Conservation (phyloP, 2,329 filamentous ascomycete species). For the Phaeosphaeria sp. region DNA sequence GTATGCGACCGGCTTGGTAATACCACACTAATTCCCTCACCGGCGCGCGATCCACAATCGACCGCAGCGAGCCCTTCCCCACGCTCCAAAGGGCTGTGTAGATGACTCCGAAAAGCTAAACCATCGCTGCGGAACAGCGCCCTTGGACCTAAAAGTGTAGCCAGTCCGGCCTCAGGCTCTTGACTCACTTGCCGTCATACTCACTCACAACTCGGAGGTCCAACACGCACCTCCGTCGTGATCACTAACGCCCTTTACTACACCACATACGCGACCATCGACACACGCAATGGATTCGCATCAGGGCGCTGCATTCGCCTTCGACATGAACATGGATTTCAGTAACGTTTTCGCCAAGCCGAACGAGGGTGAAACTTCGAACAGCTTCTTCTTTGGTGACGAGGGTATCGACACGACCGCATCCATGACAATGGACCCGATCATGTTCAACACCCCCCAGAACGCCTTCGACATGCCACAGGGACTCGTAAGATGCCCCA, state of each 20-base stretch:
- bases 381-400: slow-evolving; percentile 39
- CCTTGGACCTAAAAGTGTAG: slow-evolving; percentile 35
- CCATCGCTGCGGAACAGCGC: slow-evolving; percentile 19
- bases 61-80: slow-evolving; percentile 3
- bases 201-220: slow-evolving; percentile 31
- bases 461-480: slow-evolving; percentile 34
- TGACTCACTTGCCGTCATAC: slow-evolving; percentile 37
- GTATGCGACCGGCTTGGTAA: not conserved
- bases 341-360: slow-evolving; percentile 37
- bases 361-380: slow-evolving; percentile 39
- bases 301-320: slow-evolving; percentile 39
- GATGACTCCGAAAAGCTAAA: not conserved
- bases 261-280: slow-evolving; percentile 14
- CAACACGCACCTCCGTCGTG: slow-evolving; percentile 20
- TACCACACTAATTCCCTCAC: slow-evolving; percentile 20
- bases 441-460: slow-evolving; percentile 31
- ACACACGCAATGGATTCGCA: slow-evolving; percentile 28
- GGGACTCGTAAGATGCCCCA: slow-evolving; percentile 32
- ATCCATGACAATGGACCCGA: slow-evolving; percentile 27
- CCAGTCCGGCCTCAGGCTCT: slow-evolving; percentile 36
- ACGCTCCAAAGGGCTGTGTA: not conserved
- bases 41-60: slow-evolving; percentile 20
- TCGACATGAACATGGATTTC: slow-evolving; percentile 43
- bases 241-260: slow-evolving; percentile 34
- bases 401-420: slow-evolving; percentile 43